Base-by-base conservation (phyloP, 2,329 filamentous ascomycete species). In the Pseudopithomyces maydicus region DNA sequence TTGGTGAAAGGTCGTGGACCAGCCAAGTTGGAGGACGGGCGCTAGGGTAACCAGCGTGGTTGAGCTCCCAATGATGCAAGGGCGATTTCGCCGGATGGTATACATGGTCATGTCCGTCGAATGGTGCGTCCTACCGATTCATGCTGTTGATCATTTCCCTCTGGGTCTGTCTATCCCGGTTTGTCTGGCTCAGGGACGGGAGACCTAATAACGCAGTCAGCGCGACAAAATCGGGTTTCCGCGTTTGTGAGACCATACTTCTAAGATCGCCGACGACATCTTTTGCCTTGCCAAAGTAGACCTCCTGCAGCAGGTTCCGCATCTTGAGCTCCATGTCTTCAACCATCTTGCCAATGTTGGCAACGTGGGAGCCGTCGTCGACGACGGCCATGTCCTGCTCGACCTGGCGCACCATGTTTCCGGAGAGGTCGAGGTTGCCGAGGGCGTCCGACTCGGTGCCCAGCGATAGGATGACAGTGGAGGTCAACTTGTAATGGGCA, bases 261-360 rank as follows among this genome's bases (percentile, higher is more conserved):
- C 95, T 85, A 78, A 99, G 79, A 76, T 99, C 94, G 54, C 94
- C 95, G 3, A 99, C 94, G 2, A 99, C 92, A 78, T 99, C 95
- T 85, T 96, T 97, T 54, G 95, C 94, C 83, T 99, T 99, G 74
- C 95, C 95, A 79, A 99, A 99, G 81, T 99, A 99, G 48, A 99
- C 95, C 79, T 99, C 95, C 82, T 99, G 94, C 75, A 99, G 81
- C 77, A 98, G 78, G 78, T 99, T 99, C 64, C 95, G 87, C 95
- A 99, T 98, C 84, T 97, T 97, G 75, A 97, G 87, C 81, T 99
- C 95, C 95, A 99, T 98, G 77, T 99, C 95, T 82, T 99, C 95
- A 51, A 99, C 93, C 73, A 99, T 84, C 65, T 74, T 78, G 54
- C 95, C 95, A 58, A 98, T 91, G 78, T 99, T 99, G 68, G 90